Base-by-base conservation (phyloP, 192 early-diverging fungal genomes). In the Linnemannia schmuckeri region DNA sequence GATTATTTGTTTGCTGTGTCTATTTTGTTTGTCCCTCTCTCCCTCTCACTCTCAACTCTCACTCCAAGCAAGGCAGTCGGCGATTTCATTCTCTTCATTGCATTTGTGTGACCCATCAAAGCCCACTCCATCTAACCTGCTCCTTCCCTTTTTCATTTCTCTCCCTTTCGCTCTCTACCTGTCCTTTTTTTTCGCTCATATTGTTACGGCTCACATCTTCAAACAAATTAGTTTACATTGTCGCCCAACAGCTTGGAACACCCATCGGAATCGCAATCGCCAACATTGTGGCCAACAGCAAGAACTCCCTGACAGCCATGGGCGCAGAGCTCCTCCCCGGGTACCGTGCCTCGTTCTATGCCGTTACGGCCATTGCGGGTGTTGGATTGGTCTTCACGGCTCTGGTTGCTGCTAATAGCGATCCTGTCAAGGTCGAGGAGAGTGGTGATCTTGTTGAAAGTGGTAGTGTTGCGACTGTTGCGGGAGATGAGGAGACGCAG, bases 181-280 rank as follows among this genome's bases (percentile, higher is more conserved):
- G 7, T 63, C 57, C 24, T 12, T 9, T 12, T 27, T 24, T 10
- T 27, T 55, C 27, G 57, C 61, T 66, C 61, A 33, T 30, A 13
- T 66, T 66, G 61, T 66, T 24, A 27, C 55, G 30, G 61, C 61
- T 66, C 61, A 12, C 61, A 66, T 13, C n/a, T 63, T 57, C 24
- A 57, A 57, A 57, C 22, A 57, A 57, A 57, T 52, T 47, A 84
- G 78, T 85, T 0, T 89, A 89, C 75, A 89, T 82, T 37, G 77
- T 85, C 17, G 72, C 72, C 41, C 42, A 82, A 40, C 88, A 89
- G 63, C 46, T 89, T 33, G 88, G 88, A 37, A 78, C 88, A 2
- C 83, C 83, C 20, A 85, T 89, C 17, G 88, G 88, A 8, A 82
- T 86, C 30, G 88, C 88, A 18, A 77, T 89, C 63, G 61, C 84